These are phyloP conservation scores for Alternaria viburni DNA, from an alignment of 2,329 filamentous ascomycete genomes.

Conservation along the genomic window DNA sequence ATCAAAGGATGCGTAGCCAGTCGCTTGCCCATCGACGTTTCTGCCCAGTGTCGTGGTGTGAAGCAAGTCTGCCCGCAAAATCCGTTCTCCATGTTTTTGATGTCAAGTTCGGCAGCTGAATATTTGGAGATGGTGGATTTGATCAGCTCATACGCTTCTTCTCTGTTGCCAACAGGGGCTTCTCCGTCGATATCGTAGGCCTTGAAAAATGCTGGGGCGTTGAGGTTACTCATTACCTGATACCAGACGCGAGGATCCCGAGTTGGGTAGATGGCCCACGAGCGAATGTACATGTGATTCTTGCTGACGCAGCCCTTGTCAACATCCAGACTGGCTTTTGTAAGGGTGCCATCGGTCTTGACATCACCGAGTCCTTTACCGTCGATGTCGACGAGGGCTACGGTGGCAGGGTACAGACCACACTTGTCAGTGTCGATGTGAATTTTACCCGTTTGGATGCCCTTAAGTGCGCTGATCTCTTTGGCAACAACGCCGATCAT, in stretches of 20 bases:
- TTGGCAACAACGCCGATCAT: conserved; percentile 54
- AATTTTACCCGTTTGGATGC: neutral
- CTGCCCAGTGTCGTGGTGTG: conserved; percentile 53
- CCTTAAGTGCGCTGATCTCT: conserved; percentile 37
- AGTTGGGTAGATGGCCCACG: conserved; percentile 52
- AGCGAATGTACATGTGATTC: conserved; percentile 18
- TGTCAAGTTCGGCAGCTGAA: conserved; percentile 36
- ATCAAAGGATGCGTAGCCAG: conserved; percentile 53
- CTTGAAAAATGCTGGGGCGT: conserved; percentile 52
- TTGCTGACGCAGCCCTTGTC: neutral
- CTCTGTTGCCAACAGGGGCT: conserved; percentile 11
- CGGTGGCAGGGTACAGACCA: conserved; percentile 29
- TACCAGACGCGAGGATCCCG: conserved; percentile 55
- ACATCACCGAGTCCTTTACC: neutral
- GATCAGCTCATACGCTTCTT: conserved; percentile 31
- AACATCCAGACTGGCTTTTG: conserved; percentile 10
- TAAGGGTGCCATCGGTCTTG: neutral
- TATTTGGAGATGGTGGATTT: conserved; percentile 33
- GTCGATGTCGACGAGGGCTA: neutral
- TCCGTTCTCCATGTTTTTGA: conserved; percentile 23
- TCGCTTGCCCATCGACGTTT: conserved; percentile 53
- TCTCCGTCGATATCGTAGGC: conserved; percentile 55
- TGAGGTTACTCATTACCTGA: conserved; percentile 59
- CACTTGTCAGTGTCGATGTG: neutral
- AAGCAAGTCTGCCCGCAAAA: conserved; percentile 52